Conservation (phyloP, 176 grass and related monocot species). For the Raddia distichophylla region DNA sequence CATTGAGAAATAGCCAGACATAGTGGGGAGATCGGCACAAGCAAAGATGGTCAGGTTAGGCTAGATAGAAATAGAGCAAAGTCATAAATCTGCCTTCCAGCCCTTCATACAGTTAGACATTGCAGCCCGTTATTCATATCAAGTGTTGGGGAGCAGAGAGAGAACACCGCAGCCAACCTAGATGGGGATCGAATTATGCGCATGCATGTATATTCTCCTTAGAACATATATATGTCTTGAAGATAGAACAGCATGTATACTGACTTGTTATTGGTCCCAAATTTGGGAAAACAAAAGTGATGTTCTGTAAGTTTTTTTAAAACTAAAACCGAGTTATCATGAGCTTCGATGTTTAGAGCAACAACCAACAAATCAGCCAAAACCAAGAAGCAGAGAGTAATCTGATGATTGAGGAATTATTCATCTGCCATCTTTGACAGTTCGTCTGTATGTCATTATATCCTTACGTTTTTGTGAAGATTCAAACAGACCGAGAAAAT, state of each 20-base stretch:
- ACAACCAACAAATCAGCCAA: neutral
- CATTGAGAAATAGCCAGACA: conserved; percentile 41
- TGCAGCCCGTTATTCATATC: neutral
- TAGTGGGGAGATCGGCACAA: neutral
- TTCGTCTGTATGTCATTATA: no score
- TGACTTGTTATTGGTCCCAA: neutral
- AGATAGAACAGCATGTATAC: conserved; percentile 20
- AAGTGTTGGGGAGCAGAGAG: neutral
- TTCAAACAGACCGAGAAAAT: no score
- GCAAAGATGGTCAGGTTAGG: conserved; percentile 23
- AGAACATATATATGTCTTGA: neutral
- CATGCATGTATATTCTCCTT: neutral
- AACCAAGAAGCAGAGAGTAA: no score
- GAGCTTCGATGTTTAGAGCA: neutral
- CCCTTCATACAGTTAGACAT: neutral
- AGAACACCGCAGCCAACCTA: neutral
- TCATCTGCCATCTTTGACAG: no score
- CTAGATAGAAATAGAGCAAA: conserved; percentile 40
- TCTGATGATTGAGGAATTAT: no score
- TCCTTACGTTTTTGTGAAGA: no score
- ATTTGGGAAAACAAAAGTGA: neutral
- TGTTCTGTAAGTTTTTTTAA: conserved; percentile 17
- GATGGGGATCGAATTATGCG: neutral
- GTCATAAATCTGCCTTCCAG: neutral
- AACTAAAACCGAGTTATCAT: neutral